A percentile compares a stretch with the other conserved stretches of the same genome.
These are phyloP conservation scores for Haplosporangium sp. DNA, from an alignment of 371 early-diverging fungal genomes.

Conservation along the genomic window DNA sequence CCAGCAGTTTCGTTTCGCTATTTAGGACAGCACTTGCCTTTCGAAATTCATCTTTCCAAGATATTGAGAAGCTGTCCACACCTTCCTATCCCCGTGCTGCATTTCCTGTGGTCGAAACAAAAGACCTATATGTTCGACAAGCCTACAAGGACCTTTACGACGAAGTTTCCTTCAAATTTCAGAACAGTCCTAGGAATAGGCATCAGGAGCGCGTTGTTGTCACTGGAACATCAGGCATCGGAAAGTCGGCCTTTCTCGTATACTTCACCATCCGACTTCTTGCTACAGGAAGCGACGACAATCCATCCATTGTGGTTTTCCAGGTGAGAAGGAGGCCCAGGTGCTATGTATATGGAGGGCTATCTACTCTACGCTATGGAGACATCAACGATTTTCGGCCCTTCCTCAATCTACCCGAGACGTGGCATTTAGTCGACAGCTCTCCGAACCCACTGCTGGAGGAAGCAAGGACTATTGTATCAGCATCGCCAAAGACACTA, in stretches of 20 bases:
- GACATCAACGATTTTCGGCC: slow-evolving; percentile 27
- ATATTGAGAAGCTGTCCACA: slow-evolving; percentile 10
- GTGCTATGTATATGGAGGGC: slow-evolving; percentile 27
- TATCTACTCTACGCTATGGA: slow-evolving; percentile 18
- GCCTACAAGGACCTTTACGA: slow-evolving; percentile 33
- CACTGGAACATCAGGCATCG: slow-evolving; percentile 32
- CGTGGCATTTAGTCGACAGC: slow-evolving; percentile 44
- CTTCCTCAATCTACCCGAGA: slow-evolving; percentile 20
- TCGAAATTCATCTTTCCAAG: not conserved
- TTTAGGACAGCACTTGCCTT: slow-evolving; percentile 6
- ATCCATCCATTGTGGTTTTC: slow-evolving; percentile 29
- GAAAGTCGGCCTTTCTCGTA: slow-evolving; percentile 29
- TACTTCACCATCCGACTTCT: slow-evolving; percentile 30
- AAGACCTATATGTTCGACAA: slow-evolving; percentile 20
- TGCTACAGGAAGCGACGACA: slow-evolving; percentile 18
- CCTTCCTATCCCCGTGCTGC: slow-evolving; percentile 4
- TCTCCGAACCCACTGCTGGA: slow-evolving; percentile 14
- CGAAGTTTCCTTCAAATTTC: slow-evolving; percentile 4
- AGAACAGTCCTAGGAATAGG: not conserved
- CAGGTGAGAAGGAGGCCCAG: slow-evolving; percentile 5
- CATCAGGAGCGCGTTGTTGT: slow-evolving; percentile 11
- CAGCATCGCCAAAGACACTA: slow-evolving; percentile 27
- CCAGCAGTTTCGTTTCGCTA: slow-evolving; percentile 3
- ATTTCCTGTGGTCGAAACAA: slow-evolving; percentile 19
- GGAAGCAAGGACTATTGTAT: slow-evolving; percentile 32